Evolutionary conservation across 2,329 filamentous ascomycete species (phyloP).

Genomic region (Pseudogymnoascus sp.): DNA sequence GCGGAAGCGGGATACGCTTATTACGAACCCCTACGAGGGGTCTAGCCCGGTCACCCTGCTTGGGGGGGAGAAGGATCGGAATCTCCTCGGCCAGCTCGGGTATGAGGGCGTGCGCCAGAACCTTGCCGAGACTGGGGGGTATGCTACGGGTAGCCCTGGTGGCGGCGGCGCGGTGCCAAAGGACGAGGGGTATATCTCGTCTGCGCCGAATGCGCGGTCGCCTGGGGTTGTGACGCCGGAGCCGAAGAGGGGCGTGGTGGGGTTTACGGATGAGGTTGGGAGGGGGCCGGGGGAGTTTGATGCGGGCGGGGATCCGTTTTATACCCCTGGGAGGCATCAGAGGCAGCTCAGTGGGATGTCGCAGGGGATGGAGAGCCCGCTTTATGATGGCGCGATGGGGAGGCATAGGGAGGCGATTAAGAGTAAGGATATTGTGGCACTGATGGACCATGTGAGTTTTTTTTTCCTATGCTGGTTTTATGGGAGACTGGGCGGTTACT

Average conservation of each 20-base stretch:
- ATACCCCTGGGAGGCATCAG: conserved; percentile 40
- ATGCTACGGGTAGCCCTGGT: conserved; percentile 38
- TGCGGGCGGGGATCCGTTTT: conserved; percentile 56
- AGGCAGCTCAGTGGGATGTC: conserved; percentile 82
- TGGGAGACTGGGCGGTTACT: background rate
- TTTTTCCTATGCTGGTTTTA: conserved; percentile 11
- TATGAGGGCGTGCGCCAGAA: conserved; percentile 31
- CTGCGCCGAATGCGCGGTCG: conserved; percentile 47
- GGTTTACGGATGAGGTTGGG: conserved; percentile 41
- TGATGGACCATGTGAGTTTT: conserved; percentile 83
- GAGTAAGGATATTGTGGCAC: conserved; percentile 88
- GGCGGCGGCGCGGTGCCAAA: conserved; percentile 45
- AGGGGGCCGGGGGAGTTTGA: conserved; percentile 20
- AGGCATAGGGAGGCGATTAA: conserved; percentile 85
- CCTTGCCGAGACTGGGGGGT: conserved; percentile 30
- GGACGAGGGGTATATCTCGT: conserved; percentile 91
- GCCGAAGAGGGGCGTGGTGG: conserved; percentile 33
- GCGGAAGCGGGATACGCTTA: conserved; percentile 55
- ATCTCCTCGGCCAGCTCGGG: conserved; percentile 34
- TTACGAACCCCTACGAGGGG: conserved; percentile 61
- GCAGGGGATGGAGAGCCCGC: conserved; percentile 78
- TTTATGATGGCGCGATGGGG: conserved; percentile 85
- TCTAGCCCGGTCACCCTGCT: conserved; percentile 50
- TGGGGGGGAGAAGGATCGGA: conserved; percentile 30
- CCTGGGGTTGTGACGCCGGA: conserved; percentile 39